Percentiles rank a stretch among this genome's conserved stretches.
Evolutionary conservation across 306 rosid genomes (phyloP).

Genomic region (Citrullus mucosospermus): DNA sequence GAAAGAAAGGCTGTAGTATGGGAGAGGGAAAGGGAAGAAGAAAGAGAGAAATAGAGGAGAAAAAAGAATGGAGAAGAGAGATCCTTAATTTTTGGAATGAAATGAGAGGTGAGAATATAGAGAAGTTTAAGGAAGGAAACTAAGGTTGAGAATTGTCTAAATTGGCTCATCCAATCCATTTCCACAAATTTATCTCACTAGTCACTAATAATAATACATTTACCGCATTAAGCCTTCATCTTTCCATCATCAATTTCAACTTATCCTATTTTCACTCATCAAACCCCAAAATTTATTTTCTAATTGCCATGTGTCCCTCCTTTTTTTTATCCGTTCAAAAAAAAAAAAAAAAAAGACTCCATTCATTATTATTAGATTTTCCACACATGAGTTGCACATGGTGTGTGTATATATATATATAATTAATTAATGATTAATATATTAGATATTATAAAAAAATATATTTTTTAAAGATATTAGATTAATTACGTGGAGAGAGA

Average conservation of each 20-base stretch:
- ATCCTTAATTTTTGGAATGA: constrained; percentile 7
- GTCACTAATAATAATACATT: neutral
- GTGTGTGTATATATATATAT: too few relatives aligned
- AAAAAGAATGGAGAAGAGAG: neutral
- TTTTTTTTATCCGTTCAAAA: too few relatives aligned
- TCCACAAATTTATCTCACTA: neutral
- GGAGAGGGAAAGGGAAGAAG: neutral
- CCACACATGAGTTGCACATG: too few relatives aligned
- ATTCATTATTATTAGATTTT: too few relatives aligned
- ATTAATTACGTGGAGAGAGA: too few relatives aligned
- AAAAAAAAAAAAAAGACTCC: too few relatives aligned
- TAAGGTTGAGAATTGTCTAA: neutral
- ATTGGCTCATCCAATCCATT: neutral
- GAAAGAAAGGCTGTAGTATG: neutral
- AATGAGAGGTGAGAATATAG: constrained; percentile 2
- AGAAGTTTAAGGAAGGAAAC: neutral
- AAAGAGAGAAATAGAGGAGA: neutral
- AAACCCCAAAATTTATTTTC: neutral
- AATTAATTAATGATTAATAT: too few relatives aligned
- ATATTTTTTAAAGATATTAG: too few relatives aligned
- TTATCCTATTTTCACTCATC: neutral
- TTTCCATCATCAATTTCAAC: neutral
- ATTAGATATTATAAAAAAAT: too few relatives aligned
- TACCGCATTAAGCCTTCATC: neutral
- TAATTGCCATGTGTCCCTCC: neutral